A percentile compares a stretch with the other conserved stretches of the same genome.
Conservation (phyloP, 2,329 filamentous ascomycete genomes). For the Aspergillus unguis region DNA sequence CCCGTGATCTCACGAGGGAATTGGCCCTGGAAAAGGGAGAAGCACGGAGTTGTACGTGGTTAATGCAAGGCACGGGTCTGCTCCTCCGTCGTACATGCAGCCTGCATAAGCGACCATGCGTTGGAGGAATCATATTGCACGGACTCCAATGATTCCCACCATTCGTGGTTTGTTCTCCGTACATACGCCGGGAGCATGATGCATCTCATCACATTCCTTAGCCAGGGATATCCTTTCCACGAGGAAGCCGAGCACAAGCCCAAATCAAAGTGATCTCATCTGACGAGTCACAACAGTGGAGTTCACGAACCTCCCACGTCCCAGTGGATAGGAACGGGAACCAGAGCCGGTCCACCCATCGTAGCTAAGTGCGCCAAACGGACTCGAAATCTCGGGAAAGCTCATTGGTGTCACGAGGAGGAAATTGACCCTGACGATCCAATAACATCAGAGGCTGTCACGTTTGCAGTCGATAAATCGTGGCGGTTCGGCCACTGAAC, state of each 20-base stretch:
- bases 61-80: slow-evolving; percentile 17
- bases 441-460: slow-evolving; percentile 15
- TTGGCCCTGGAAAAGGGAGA: slow-evolving; percentile 1
- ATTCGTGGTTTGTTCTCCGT: too few species aligned
- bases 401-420: slow-evolving; percentile 16
- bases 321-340: neutral
- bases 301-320: neutral
- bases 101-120: slow-evolving; percentile 12
- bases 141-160: slow-evolving; percentile 7
- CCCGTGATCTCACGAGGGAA: slow-evolving; percentile 1
- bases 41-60: neutral
- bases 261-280: slow-evolving; percentile 3
- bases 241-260: slow-evolving; percentile 9
- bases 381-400: slow-evolving; percentile 12
- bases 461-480: slow-evolving; percentile 4
- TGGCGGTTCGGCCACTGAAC: neutral
- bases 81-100: slow-evolving; percentile 12
- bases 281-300: slow-evolving; percentile 21
- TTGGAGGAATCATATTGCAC: slow-evolving; percentile 5
- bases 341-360: slow-evolving; percentile 13
- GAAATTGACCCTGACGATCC: slow-evolving; percentile 14
- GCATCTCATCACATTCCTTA: slow-evolving; percentile 15
- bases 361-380: slow-evolving; percentile 9
- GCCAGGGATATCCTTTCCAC: slow-evolving; percentile 8
- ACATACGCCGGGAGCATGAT: slow-evolving; percentile 1